phyloP scores from a whole-genome alignment of 148 eudicot genomes.

The Fagopyrum tataricum region DNA sequence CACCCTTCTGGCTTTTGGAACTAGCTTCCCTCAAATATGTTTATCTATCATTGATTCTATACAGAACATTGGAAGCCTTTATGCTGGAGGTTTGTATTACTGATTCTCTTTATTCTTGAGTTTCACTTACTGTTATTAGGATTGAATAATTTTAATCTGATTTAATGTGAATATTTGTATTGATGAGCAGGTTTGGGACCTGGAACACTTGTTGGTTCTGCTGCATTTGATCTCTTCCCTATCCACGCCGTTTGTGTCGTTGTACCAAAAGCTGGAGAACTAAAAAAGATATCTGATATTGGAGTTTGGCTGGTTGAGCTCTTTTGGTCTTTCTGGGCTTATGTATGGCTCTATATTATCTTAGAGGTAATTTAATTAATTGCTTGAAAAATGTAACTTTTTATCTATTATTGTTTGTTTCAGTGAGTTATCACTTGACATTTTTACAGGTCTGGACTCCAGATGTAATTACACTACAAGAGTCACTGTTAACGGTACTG shows the following conservation, averaged over 20 bases:
- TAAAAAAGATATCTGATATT: slow-evolving; percentile 85
- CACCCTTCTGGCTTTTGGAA: slow-evolving; percentile 77
- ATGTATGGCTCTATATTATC: slow-evolving; percentile 81
- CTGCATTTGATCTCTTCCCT: slow-evolving; percentile 94
- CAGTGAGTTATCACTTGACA: slow-evolving; percentile 9
- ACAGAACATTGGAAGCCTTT: slow-evolving; percentile 56
- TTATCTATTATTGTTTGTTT: neutral
- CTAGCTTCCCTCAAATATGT: slow-evolving; percentile 93
- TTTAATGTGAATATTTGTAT: neutral
- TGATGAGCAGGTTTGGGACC: slow-evolving; percentile 78
- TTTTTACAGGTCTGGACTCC: slow-evolving; percentile 91
- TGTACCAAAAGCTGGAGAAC: slow-evolving; percentile 88
- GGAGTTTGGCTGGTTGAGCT: slow-evolving; percentile 96
- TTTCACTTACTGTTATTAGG: neutral
- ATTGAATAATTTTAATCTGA: neutral
- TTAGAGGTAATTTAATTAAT: slow-evolving; percentile 40
- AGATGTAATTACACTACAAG: slow-evolving; percentile 66
- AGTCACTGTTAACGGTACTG: slow-evolving; percentile 70
- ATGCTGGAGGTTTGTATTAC: slow-evolving; percentile 80
- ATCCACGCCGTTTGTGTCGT: slow-evolving; percentile 95
- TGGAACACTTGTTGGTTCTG: slow-evolving; percentile 97
- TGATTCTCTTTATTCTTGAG: neutral
- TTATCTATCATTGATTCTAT: slow-evolving; percentile 85
- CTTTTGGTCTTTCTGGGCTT: slow-evolving; percentile 98
- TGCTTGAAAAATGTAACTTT: neutral